Evolutionary conservation across 2,329 filamentous ascomycete species (phyloP).

Genomic region (Aspergillus candidus): DNA sequence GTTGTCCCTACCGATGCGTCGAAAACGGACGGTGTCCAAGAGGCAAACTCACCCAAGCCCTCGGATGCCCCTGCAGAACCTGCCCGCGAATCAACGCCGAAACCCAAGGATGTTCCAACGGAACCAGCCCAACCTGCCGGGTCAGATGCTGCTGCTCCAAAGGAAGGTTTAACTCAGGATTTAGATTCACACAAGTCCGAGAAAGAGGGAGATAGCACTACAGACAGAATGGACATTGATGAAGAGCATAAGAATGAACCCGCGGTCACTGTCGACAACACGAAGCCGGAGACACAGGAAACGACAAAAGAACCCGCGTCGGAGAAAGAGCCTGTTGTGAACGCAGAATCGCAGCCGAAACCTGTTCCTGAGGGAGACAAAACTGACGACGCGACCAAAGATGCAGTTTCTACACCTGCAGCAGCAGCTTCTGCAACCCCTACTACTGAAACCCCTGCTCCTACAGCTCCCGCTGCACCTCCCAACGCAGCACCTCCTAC

Average conservation of each 20-base stretch:
- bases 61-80: background rate
- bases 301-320: slow-evolving; percentile 3
- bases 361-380: slow-evolving; percentile 1
- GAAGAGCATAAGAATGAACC: too few species aligned
- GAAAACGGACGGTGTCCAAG: background rate
- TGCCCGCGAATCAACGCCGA: slow-evolving; percentile 1
- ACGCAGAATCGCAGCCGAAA: background rate
- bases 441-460: slow-evolving; percentile 1
- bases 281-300: too few species aligned
- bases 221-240: too few species aligned
- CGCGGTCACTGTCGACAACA: too few species aligned
- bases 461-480: background rate
- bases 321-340: slow-evolving; percentile 2
- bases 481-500: background rate
- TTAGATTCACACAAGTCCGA: too few species aligned
- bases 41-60: background rate
- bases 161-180: too few species aligned
- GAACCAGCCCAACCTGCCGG: background rate
- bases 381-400: slow-evolving; percentile 1
- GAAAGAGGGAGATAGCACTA: too few species aligned
- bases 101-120: slow-evolving; percentile 5
- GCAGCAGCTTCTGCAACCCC: slow-evolving; percentile 3
- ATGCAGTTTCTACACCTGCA: slow-evolving; percentile 1
- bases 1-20: background rate
- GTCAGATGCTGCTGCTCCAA: too few species aligned